phyloP scores from a whole-genome alignment of 2,329 filamentous ascomycete genomes.

The Mycosphaerella arachidis region DNA sequence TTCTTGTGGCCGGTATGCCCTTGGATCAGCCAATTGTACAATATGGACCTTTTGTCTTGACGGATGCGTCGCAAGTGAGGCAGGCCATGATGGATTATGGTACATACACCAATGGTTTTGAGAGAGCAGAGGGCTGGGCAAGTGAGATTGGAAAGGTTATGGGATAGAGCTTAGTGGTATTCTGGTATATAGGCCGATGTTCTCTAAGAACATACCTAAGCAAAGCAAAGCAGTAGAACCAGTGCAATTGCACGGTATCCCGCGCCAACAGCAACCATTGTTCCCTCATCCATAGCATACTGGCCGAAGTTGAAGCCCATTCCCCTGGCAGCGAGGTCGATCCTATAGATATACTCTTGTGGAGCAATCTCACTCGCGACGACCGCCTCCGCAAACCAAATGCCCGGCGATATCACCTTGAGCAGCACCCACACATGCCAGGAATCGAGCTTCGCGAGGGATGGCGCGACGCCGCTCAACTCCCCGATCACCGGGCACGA shows the following conservation, averaged over 20 bases:
- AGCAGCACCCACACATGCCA: constrained; percentile 52
- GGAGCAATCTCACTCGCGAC: constrained; percentile 51
- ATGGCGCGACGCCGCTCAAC: constrained; percentile 51
- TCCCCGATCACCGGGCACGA: constrained; percentile 28
- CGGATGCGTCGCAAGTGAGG: constrained; percentile 65
- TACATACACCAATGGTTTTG: constrained; percentile 70
- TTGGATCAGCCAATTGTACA: constrained; percentile 76
- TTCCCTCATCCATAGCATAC: constrained; percentile 40
- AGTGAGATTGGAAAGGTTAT: constrained; percentile 83
- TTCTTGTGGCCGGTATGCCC: constrained; percentile 74
- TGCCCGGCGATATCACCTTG: constrained; percentile 51
- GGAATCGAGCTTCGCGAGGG: constrained; percentile 44
- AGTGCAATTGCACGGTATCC: constrained; percentile 27
- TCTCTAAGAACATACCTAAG: too few species aligned
- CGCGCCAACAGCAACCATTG: constrained; percentile 26
- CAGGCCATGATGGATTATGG: constrained; percentile 74
- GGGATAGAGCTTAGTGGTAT: constrained; percentile 26
- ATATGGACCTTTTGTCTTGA: constrained; percentile 78
- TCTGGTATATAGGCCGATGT: too few species aligned
- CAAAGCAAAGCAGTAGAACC: too few species aligned
- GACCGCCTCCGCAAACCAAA: constrained; percentile 55
- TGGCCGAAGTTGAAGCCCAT: constrained; percentile 47
- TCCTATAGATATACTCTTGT: constrained; percentile 49
- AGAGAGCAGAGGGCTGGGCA: constrained; percentile 71
- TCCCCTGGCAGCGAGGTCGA: constrained; percentile 42